phyloP scores from a whole-genome alignment of 2,329 filamentous ascomycete species.

The Cryphonectria japonica region DNA sequence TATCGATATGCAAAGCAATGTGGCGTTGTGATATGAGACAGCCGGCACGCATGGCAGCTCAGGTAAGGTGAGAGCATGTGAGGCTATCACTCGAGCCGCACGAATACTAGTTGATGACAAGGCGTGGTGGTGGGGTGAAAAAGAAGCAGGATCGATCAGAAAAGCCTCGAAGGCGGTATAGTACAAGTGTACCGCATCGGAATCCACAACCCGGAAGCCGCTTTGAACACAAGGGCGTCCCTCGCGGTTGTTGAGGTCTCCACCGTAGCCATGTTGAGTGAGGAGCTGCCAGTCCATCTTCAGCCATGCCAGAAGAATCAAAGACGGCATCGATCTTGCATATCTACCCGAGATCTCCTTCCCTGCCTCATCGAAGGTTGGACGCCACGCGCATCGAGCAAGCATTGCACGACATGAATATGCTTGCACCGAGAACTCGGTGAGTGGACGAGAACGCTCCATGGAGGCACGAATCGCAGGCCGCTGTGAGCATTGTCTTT shows the following conservation, averaged over 20 bases:
- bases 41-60: not conserved
- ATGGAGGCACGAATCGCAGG: not conserved
- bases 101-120: not conserved
- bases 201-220: not conserved
- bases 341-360: not conserved
- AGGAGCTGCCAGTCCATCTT: not conserved
- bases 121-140: not conserved
- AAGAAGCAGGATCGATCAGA: not conserved
- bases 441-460: not conserved
- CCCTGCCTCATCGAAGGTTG: not conserved
- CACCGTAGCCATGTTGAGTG: not conserved
- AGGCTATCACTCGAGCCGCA: not conserved
- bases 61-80: not conserved
- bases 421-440: not conserved
- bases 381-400: not conserved
- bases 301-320: not conserved
- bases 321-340: constrained; percentile 16
- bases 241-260: not conserved
- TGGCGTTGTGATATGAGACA: not conserved
- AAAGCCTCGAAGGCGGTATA: not conserved
- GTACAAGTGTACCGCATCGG: not conserved
- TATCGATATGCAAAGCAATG: not conserved
- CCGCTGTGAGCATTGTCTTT: not conserved
- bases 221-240: not conserved
- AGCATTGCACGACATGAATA: not conserved